A percentile compares a stretch with the other conserved stretches of the same genome.
These are phyloP conservation scores for Microthlaspi erraticum DNA, from an alignment of 345 rosid species.

Conservation along the genomic window DNA sequence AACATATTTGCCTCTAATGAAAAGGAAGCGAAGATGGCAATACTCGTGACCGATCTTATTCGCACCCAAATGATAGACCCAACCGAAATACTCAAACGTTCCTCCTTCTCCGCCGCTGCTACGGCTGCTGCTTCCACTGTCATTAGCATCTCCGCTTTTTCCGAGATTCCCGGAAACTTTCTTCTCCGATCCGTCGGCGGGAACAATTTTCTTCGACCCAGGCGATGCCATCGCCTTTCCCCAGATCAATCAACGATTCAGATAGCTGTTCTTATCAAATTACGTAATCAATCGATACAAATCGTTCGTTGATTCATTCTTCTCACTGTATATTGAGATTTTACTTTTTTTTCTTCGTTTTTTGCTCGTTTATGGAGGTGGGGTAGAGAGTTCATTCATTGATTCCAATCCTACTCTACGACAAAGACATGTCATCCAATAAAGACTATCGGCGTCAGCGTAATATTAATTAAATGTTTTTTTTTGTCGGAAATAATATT, in stretches of 20 bases:
- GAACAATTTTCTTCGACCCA: conserved; percentile 33
- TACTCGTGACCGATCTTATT: conserved; percentile 85
- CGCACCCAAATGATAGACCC: conserved; percentile 84
- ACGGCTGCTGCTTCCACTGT: conserved; percentile 39
- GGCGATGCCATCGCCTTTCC: conserved; percentile 41
- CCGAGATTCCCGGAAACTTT: conserved; percentile 30
- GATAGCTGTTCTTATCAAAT: background rate
- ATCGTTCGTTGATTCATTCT: conserved; percentile 17
- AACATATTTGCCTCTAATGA: conserved; percentile 76
- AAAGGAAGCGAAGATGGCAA: conserved; percentile 75
- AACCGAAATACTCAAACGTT: conserved; percentile 66
- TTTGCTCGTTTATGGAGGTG: conserved; percentile 14
- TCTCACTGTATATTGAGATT: background rate
- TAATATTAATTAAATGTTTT: background rate
- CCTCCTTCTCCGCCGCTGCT: conserved; percentile 30
- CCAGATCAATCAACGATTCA: conserved; percentile 1
- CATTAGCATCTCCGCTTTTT: conserved; percentile 31
- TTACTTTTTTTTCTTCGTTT: background rate
- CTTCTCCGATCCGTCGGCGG: conserved; percentile 44
- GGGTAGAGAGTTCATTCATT: conserved; percentile 9
- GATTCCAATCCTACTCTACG: conserved; percentile 7
- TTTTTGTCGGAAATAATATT: too few species aligned
- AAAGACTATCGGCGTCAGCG: background rate
- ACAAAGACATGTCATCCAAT: background rate
- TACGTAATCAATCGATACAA: background rate